Percentiles rank a stretch among this genome's conserved stretches.
Conservation (phyloP, 2,329 filamentous ascomycete species). For the Byssothecium circinans region DNA sequence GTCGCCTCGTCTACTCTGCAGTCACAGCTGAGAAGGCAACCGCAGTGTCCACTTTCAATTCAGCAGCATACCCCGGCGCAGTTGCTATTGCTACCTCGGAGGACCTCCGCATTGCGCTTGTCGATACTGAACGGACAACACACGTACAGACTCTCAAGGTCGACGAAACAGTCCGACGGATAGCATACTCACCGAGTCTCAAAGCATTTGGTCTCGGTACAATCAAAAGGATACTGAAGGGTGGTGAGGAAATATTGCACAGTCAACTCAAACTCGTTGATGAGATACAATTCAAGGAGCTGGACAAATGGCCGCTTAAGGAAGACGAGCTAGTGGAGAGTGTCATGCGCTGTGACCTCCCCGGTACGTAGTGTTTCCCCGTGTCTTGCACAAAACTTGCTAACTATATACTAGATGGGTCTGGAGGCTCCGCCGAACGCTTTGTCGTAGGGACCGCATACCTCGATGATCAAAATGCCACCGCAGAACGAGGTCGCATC, state of each 20-base stretch:
- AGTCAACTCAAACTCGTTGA: slow-evolving; percentile 89
- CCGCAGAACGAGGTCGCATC: slow-evolving; percentile 69
- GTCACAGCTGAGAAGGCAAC: slow-evolving; percentile 86
- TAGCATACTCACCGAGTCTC: slow-evolving; percentile 79
- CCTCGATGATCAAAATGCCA: slow-evolving; percentile 61
- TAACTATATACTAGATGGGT: slow-evolving; percentile 40
- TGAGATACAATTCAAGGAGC: slow-evolving; percentile 79
- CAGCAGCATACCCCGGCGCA: slow-evolving; percentile 75
- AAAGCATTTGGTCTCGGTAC: slow-evolving; percentile 86
- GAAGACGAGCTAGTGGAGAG: slow-evolving; percentile 79
- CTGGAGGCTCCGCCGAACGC: slow-evolving; percentile 64
- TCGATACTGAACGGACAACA: slow-evolving; percentile 84
- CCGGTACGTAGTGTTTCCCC: slow-evolving; percentile 36
- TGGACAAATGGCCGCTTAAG: slow-evolving; percentile 70
- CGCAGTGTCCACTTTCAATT: slow-evolving; percentile 79
- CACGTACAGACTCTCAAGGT: slow-evolving; percentile 82
- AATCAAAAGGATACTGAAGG: slow-evolving; percentile 70
- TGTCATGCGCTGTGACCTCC: slow-evolving; percentile 75
- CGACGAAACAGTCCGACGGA: slow-evolving; percentile 78
- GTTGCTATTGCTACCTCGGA: slow-evolving; percentile 78
- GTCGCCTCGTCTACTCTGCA: slow-evolving; percentile 86
- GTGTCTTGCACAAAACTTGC: not conserved
- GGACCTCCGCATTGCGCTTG: slow-evolving; percentile 75
- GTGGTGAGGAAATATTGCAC: slow-evolving; percentile 72
- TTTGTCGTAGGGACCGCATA: slow-evolving; percentile 93